Evolutionary conservation across 2,329 filamentous ascomycete species (phyloP).

Genomic region (Fusarium foetens): DNA sequence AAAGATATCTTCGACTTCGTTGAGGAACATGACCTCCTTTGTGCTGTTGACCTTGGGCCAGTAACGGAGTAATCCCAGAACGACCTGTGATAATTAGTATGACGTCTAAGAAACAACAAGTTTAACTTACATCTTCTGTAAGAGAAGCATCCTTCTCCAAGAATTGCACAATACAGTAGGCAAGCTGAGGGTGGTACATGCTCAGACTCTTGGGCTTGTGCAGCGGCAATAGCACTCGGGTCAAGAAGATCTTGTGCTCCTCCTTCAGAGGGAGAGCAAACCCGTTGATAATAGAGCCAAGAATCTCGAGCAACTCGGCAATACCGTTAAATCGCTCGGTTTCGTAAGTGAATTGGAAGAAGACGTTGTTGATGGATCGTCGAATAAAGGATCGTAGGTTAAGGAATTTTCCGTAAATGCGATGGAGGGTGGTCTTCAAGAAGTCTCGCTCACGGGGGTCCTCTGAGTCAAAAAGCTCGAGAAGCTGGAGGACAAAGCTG

Average conservation of each 20-base stretch:
- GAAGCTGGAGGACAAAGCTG: slow-evolving; percentile 92
- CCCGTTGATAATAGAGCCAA: slow-evolving; percentile 98
- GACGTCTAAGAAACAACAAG: neutral
- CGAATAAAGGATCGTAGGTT: slow-evolving; percentile 97
- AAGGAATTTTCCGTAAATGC: slow-evolving; percentile 98
- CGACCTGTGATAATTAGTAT: slow-evolving; percentile 69
- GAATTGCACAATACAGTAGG: slow-evolving; percentile 99
- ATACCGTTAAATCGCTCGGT: slow-evolving; percentile 99
- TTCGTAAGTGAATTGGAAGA: slow-evolving; percentile 99
- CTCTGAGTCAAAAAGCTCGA: slow-evolving; percentile 99
- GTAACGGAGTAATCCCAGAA: slow-evolving; percentile 91
- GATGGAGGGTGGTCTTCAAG: slow-evolving; percentile 95
- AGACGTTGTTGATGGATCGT: slow-evolving; percentile 99
- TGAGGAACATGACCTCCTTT: slow-evolving; percentile 99
- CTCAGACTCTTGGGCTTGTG: slow-evolving; percentile 99
- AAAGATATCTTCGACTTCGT: slow-evolving; percentile 99
- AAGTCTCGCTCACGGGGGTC: slow-evolving; percentile 97
- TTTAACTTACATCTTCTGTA: slow-evolving; percentile 82
- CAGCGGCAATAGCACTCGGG: slow-evolving; percentile 87
- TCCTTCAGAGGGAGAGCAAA: slow-evolving; percentile 97
- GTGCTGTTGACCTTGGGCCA: slow-evolving; percentile 99
- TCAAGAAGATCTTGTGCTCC: slow-evolving; percentile 98
- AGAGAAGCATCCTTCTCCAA: slow-evolving; percentile 96
- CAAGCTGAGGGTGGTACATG: slow-evolving; percentile 99
- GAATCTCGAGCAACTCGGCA: slow-evolving; percentile 93